These are phyloP conservation scores for Harringtonia lauricola DNA, from an alignment of 2,329 filamentous ascomycete species.

Conservation along the genomic window DNA sequence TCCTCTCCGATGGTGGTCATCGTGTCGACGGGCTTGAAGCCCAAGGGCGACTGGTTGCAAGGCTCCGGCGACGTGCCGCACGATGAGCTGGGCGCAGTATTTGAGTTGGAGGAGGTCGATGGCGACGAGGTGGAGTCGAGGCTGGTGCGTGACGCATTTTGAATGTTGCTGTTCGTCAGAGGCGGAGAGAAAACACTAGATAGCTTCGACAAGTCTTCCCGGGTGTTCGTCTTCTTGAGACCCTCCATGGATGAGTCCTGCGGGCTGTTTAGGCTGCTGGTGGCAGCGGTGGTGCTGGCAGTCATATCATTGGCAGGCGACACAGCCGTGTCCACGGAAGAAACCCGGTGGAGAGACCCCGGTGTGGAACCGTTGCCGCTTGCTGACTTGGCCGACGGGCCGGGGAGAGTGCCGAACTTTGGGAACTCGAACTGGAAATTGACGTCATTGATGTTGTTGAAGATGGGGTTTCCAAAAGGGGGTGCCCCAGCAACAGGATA, in stretches of 20 bases:
- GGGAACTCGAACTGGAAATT: constrained; percentile 96
- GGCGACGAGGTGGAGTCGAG: constrained; percentile 47
- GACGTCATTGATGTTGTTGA: constrained; percentile 56
- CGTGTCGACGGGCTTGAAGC: constrained; percentile 52
- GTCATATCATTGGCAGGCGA: constrained; percentile 14
- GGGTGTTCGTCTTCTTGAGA: constrained; percentile 26
- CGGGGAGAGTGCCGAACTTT: constrained; percentile 69
- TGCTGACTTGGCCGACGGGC: constrained; percentile 22
- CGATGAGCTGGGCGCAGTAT: constrained; percentile 48
- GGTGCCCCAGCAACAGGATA: constrained; percentile 16
- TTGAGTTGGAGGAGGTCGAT: constrained; percentile 50
- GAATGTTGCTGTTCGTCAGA: constrained; percentile 29
- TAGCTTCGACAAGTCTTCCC: constrained; percentile 43
- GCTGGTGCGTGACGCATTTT: constrained; percentile 36
- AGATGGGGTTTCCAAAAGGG: constrained; percentile 37
- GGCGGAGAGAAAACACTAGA: constrained; percentile 49
- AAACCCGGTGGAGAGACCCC: too few relatives aligned
- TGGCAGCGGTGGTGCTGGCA: constrained; percentile 11
- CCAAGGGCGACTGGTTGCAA: constrained; percentile 57
- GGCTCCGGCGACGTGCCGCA: constrained; percentile 74
- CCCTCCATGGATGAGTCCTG: constrained; percentile 18
- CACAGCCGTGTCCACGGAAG: too few relatives aligned
- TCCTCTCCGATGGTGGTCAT: constrained; percentile 58
- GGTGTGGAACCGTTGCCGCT: constrained; percentile 6
- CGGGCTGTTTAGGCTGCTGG: constrained; percentile 24